Percentiles rank a stretch among this genome's conserved stretches.
phyloP scores from a whole-genome alignment of 2,329 filamentous ascomycete species.

The Paraphoma chrysanthemicola region DNA sequence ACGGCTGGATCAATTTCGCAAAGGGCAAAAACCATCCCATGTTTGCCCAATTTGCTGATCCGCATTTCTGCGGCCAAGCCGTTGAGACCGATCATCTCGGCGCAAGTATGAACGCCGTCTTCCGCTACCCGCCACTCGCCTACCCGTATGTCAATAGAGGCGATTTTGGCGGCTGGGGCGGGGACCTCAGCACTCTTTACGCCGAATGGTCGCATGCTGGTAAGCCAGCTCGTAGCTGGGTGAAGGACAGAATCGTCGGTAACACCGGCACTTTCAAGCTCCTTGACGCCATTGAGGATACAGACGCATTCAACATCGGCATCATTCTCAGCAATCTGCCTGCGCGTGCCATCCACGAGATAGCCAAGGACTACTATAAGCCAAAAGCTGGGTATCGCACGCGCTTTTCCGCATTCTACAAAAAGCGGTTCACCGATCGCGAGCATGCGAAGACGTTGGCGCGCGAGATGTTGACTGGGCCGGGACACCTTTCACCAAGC shows the following conservation, averaged over 20 bases:
- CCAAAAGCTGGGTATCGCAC: slow-evolving; percentile 1
- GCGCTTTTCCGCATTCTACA: background rate
- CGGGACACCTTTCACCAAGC: background rate
- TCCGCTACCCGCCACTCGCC: background rate
- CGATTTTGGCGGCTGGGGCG: slow-evolving; percentile 2
- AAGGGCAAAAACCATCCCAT: slow-evolving; percentile 1
- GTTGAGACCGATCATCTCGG: slow-evolving; percentile 1
- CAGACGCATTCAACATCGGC: slow-evolving; percentile 1
- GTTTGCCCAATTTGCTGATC: slow-evolving; percentile 5
- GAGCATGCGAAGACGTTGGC: background rate
- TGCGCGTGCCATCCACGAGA: background rate
- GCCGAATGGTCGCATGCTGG: slow-evolving; percentile 1
- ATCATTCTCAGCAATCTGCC: slow-evolving; percentile 1
- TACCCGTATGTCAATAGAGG: slow-evolving; percentile 2
- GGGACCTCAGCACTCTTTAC: slow-evolving; percentile 2
- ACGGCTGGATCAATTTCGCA: slow-evolving; percentile 1
- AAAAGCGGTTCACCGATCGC: background rate
- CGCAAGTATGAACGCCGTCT: slow-evolving; percentile 1
- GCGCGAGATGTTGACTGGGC: slow-evolving; percentile 1
- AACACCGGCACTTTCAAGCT: slow-evolving; percentile 1
- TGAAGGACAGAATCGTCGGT: background rate
- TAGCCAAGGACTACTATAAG: slow-evolving; percentile 3
- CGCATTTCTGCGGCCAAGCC: slow-evolving; percentile 1
- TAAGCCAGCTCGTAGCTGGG: background rate
- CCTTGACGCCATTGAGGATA: slow-evolving; percentile 1